Base-by-base conservation (phyloP, 306 rosid species). In the Amphicarpaea edgeworthii region DNA sequence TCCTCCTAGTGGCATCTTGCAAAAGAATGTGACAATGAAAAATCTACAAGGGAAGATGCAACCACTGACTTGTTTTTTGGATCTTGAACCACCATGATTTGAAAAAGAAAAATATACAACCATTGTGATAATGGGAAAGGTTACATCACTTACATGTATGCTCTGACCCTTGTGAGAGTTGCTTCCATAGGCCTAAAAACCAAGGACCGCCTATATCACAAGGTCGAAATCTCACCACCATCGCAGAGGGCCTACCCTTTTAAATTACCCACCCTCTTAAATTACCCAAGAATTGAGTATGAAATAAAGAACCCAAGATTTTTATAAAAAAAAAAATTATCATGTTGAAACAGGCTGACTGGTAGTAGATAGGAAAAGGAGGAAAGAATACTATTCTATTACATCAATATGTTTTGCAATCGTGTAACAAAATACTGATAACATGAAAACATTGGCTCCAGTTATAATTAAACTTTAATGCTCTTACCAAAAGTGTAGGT, bases 401-500 rank as follows among this genome's bases (percentile, higher is more conserved):
- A 45, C 23, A 16, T 60, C 12, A 16, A 60, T 8, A 16, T 8
- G 68, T 45, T 17, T 17, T 45, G 53, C n/a, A 65, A 45, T 60
- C 53, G 47, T 38, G 49, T 45, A 28, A 60, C 32, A 30, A 60
- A 73, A 43, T 42, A 30, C 34, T 30, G 17, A 72, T 34, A 77
- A 47, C 20, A 68, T 28, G 30, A 46, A 79, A 80, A 64, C 12
- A 32, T n/a, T 8, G 21, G 40, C 32, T 43, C 45, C 42, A 68
- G 57, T 42, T 23, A 68, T 12, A 70, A 71, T 21, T 45, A 70
- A 70, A 77, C 41, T 57, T 58, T 62, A 43, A 73, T 68, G 74
- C 74, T 74, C 96, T 86, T 81, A 96, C 99, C 99, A 37, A 96
- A 96, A 58, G 99, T 96, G 81, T 96, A 96, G 69, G 99, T 93